These are phyloP conservation scores for Stygiomarasmius scandens DNA, from an alignment of 1,284 basidiomycete genomes.

Conservation along the genomic window DNA sequence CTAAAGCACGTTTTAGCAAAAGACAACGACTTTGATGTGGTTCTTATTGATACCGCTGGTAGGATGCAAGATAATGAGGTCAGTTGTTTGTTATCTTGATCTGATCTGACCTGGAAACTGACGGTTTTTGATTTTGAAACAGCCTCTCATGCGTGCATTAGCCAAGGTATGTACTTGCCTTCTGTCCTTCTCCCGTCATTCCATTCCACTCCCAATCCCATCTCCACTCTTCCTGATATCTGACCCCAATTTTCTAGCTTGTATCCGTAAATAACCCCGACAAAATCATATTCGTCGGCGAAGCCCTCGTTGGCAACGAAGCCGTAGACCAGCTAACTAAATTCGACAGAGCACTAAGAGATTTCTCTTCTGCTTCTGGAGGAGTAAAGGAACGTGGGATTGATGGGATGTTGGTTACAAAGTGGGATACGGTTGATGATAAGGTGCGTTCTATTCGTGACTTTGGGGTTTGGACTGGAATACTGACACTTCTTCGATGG, in stretches of 20 bases:
- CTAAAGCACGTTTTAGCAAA: slow-evolving; percentile 53
- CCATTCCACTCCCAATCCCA: slow-evolving; percentile 5
- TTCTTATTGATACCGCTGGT: slow-evolving; percentile 96
- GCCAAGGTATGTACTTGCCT: slow-evolving; percentile 69
- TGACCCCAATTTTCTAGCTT: slow-evolving; percentile 50
- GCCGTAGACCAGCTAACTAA: slow-evolving; percentile 95
- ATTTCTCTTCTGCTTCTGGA: slow-evolving; percentile 79
- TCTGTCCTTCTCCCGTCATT: not conserved
- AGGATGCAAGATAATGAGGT: slow-evolving; percentile 99
- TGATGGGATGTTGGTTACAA: slow-evolving; percentile 95
- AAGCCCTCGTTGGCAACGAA: slow-evolving; percentile 95
- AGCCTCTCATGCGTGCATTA: slow-evolving; percentile 97
- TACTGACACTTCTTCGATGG: not conserved
- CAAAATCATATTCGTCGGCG: slow-evolving; percentile 96
- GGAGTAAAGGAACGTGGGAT: slow-evolving; percentile 81
- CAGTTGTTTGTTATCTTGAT: slow-evolving; percentile 20
- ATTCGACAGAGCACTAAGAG: slow-evolving; percentile 88
- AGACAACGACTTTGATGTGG: slow-evolving; percentile 90
- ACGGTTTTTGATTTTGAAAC: slow-evolving; percentile 2
- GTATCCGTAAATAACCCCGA: slow-evolving; percentile 91
- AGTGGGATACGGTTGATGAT: slow-evolving; percentile 97
- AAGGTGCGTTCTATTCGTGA: slow-evolving; percentile 52
- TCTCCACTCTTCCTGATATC: slow-evolving; percentile 1
- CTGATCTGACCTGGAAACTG: not conserved
- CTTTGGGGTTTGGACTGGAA: too few species aligned